Evolutionary conservation across 768 basidiomycete species (phyloP).

Genomic region (Agrocybe pediades): DNA sequence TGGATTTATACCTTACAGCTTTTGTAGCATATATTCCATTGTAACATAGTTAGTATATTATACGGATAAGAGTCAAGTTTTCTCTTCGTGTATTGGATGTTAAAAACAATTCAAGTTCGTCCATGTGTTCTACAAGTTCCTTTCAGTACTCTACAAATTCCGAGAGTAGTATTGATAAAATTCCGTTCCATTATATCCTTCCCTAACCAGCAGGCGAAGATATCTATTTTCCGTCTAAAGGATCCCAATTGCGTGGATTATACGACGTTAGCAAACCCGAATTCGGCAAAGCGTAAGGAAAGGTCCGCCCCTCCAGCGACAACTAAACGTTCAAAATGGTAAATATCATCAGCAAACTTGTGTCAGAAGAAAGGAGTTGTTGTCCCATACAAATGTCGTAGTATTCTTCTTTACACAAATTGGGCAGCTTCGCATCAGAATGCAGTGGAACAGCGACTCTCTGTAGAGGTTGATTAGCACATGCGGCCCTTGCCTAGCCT

Average conservation of each 20-base stretch:
- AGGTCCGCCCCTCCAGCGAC: conserved; percentile 35
- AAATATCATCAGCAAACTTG: background rate
- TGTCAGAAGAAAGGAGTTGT: background rate
- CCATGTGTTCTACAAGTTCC: no score
- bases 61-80: background rate
- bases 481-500: background rate
- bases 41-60: background rate
- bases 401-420: conserved; percentile 38
- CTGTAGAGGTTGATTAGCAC: conserved; percentile 16
- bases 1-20: background rate
- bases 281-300: conserved; percentile 38
- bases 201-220: no score
- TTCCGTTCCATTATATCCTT: no score
- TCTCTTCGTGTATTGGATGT: background rate
- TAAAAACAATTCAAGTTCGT: no score
- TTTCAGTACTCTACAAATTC: no score
- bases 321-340: conserved; percentile 21
- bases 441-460: conserved; percentile 35
- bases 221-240: background rate
- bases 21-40: background rate
- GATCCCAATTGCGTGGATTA: background rate
- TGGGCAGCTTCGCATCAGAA: conserved; percentile 31
- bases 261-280: conserved; percentile 10
- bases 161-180: no score
- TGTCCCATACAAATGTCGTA: conserved; percentile 40